Evolutionary conservation across 306 rosid species (phyloP), one percentile per base, ranked within the genome.

Genomic region (Psophocarpus tetragonolobus): DNA sequence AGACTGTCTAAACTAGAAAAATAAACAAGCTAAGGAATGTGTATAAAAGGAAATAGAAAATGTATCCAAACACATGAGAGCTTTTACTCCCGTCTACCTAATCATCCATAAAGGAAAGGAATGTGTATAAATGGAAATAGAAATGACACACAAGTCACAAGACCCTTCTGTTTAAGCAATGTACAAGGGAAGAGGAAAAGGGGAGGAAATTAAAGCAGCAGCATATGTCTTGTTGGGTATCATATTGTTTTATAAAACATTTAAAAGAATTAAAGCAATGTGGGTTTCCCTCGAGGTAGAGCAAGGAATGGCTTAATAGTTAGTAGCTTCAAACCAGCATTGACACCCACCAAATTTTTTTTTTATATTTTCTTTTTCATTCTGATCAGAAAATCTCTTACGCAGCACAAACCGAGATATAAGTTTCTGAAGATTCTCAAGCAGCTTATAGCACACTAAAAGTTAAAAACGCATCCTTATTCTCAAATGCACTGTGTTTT

Each of bases 291-390:
- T 77, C 83, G 62, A 67, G 21, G 73, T 35, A 68, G 87, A 80
- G 89, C 83, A 86, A 86, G 83, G 89, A 86, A 86, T 83, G 85
- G 87, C 79, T 80, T 73, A 76, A 35, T 76, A 44, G 50, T 83
- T 72, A 73, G 42, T 72, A 53, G 42, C 71, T 50, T 70, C 74
- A 83, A 80, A 75, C 80, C 77, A 82, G 47, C 65, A 47, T 71
- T 26, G 21, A 72, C 63, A 73, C 80, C 76, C 44, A 53, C 72
- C 70, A 29, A 24, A 56, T 57, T 6, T 8, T 38, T 23, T 74
- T 13, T 33, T 65, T 61, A 1, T 26, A 38, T 27, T 13, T n/a
- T 60, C 18, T 65, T 72, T 73, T 65, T 24, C 56, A 64, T 54
- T 18, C 58, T 51, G 45, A 54, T 54, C 79, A 74, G 79, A 73